These are phyloP conservation scores for Austroboletus novae-zelandiae DNA, from an alignment of 1,284 basidiomycete species.

Conservation along the genomic window DNA sequence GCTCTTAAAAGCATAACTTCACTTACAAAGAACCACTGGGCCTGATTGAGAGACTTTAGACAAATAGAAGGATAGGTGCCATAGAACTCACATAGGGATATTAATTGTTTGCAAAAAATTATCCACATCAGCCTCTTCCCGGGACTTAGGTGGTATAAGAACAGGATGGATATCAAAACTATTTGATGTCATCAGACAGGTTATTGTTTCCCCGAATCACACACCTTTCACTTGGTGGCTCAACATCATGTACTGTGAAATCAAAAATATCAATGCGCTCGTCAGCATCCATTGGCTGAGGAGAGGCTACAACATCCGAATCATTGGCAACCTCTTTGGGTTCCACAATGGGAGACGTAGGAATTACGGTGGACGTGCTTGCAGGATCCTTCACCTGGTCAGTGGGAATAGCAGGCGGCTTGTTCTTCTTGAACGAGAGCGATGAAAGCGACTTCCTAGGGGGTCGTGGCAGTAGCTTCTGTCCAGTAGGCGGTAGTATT, in stretches of 20 bases:
- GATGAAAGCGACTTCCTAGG: conserved; percentile 25
- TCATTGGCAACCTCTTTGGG: neutral
- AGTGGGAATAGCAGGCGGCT: conserved; percentile 9
- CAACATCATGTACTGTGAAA: conserved; percentile 10
- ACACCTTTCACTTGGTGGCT: conserved; percentile 8
- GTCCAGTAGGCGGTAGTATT: conserved; percentile 31
- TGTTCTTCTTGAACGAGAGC: conserved; percentile 47
- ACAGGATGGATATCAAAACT: conserved; percentile 8
- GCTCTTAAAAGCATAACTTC: neutral
- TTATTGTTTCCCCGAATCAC: neutral
- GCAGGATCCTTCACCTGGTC: conserved; percentile 13
- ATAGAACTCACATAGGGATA: conserved; percentile 24
- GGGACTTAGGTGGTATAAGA: conserved; percentile 18
- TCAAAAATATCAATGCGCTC: conserved; percentile 16
- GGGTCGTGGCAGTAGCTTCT: conserved; percentile 25
- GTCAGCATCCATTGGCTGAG: conserved; percentile 25
- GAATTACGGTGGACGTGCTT: conserved; percentile 1
- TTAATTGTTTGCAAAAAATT: conserved; percentile 23
- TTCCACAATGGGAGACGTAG: conserved; percentile 14
- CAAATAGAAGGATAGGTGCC: neutral
- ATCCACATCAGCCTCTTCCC: conserved; percentile 19
- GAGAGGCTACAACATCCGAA: conserved; percentile 11
- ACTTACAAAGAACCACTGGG: conserved; percentile 27
- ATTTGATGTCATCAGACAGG: neutral
- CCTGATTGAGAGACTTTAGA: conserved; percentile 8